These are phyloP conservation scores for Orbilia brochopaga DNA, from an alignment of 2,329 filamentous ascomycete species.

Conservation along the genomic window DNA sequence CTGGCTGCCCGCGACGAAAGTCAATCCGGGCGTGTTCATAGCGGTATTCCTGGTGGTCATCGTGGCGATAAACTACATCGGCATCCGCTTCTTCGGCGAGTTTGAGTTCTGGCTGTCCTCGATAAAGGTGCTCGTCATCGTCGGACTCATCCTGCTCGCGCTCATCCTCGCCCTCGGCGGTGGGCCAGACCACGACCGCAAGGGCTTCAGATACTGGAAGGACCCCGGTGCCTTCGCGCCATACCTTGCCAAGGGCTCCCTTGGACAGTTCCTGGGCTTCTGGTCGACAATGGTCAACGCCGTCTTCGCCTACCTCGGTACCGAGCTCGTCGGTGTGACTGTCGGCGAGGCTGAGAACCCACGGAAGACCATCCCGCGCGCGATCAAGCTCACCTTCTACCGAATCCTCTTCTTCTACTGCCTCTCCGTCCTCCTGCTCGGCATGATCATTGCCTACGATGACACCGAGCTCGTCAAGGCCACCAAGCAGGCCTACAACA, in stretches of 20 bases:
- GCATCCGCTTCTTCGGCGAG: conserved; percentile 73
- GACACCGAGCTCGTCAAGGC: conserved; percentile 67
- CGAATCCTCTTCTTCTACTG: conserved; percentile 83
- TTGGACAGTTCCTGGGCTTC: conserved; percentile 65
- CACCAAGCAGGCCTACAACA: conserved; percentile 58
- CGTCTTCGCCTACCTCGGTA: conserved; percentile 78
- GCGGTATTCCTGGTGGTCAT: conserved; percentile 71
- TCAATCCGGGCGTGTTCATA: conserved; percentile 82
- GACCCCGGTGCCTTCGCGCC: conserved; percentile 67
- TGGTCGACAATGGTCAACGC: conserved; percentile 77
- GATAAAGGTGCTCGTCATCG: conserved; percentile 72
- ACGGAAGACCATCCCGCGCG: conserved; percentile 74
- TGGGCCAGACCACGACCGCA: conserved; percentile 68
- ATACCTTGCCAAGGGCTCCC: conserved; percentile 60
- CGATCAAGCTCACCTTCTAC: conserved; percentile 80
- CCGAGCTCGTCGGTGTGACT: conserved; percentile 77
- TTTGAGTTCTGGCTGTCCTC: conserved; percentile 67
- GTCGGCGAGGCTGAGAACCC: conserved; percentile 82
- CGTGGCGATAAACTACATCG: conserved; percentile 71
- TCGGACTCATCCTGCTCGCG: conserved; percentile 70
- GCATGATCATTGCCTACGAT: conserved; percentile 78
- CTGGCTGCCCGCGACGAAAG: conserved; percentile 69
- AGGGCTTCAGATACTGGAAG: conserved; percentile 72
- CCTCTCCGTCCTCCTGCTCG: conserved; percentile 73
- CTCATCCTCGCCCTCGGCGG: conserved; percentile 70